phyloP scores from a whole-genome alignment of 1,284 basidiomycete genomes.

The Grifola frondosa region DNA sequence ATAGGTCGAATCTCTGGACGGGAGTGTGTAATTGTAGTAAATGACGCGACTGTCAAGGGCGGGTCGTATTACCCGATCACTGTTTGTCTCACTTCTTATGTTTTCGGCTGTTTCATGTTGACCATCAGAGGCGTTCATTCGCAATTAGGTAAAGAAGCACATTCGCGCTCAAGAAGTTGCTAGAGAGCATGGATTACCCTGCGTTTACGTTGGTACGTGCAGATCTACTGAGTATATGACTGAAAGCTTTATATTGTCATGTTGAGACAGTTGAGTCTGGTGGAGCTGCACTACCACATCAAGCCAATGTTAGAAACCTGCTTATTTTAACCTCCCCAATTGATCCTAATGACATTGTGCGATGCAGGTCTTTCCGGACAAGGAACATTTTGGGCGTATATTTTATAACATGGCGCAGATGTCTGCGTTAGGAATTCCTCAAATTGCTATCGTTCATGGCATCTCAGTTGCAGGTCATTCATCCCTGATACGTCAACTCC shows the following conservation, averaged over 20 bases:
- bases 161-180: conserved; percentile 93
- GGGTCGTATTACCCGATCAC: conserved; percentile 93
- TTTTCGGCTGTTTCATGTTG: conserved; percentile 3
- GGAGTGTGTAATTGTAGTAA: conserved; percentile 89
- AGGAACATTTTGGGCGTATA: conserved; percentile 92
- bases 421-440: conserved; percentile 88
- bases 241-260: background rate
- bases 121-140: background rate
- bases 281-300: conserved; percentile 89
- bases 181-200: conserved; percentile 85
- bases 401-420: conserved; percentile 98
- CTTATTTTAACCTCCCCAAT: background rate
- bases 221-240: background rate
- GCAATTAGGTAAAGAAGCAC: conserved; percentile 85
- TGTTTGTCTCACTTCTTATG: conserved; percentile 40
- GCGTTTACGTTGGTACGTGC: conserved; percentile 80
- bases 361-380: conserved; percentile 76
- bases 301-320: conserved; percentile 69
- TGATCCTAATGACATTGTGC: conserved; percentile 8
- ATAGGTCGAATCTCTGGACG: conserved; percentile 79
- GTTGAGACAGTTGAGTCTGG: conserved; percentile 79
- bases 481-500: background rate
- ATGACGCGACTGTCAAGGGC: conserved; percentile 93
- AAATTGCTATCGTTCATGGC: conserved; percentile 91
- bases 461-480: conserved; percentile 82